These are phyloP conservation scores for Pythium utonaiense DNA, from an alignment of 352 stramenopile genomes.

Conservation along the genomic window DNA sequence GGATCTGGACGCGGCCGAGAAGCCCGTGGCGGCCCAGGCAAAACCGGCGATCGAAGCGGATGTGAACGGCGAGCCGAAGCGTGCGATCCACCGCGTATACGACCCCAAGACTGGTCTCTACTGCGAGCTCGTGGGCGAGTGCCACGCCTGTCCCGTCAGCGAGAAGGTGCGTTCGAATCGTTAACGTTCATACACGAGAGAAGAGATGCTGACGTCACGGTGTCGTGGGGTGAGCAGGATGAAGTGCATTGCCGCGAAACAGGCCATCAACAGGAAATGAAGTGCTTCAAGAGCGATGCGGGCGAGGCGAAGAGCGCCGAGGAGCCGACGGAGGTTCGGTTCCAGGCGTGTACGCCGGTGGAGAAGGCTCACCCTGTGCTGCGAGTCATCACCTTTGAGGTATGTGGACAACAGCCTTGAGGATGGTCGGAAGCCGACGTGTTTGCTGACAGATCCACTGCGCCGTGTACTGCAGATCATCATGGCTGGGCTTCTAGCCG, in stretches of 20 bases:
- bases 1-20: slow-evolving; percentile 1
- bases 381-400: slow-evolving; percentile 71
- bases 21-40: not conserved
- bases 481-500: slow-evolving; percentile 43
- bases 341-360: slow-evolving; percentile 45
- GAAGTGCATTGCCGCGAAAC: slow-evolving; percentile 66
- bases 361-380: slow-evolving; percentile 36
- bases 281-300: slow-evolving; percentile 34
- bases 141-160: slow-evolving; percentile 45
- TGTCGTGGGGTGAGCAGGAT: slow-evolving; percentile 24
- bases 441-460: not conserved
- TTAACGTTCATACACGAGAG: not conserved
- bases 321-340: slow-evolving; percentile 38
- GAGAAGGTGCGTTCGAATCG: slow-evolving; percentile 33
- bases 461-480: slow-evolving; percentile 37
- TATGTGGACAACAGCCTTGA: too few species aligned
- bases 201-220: not conserved
- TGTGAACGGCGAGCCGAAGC: slow-evolving; percentile 25
- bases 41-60: slow-evolving; percentile 18
- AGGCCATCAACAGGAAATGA: slow-evolving; percentile 63
- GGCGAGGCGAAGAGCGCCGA: slow-evolving; percentile 20
- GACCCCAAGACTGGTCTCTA: slow-evolving; percentile 56
- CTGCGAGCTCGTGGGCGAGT: slow-evolving; percentile 52
- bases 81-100: slow-evolving; percentile 50
- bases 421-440: too few species aligned